phyloP scores from a whole-genome alignment of 2,329 filamentous ascomycete species.

The Aspergillus felis region DNA sequence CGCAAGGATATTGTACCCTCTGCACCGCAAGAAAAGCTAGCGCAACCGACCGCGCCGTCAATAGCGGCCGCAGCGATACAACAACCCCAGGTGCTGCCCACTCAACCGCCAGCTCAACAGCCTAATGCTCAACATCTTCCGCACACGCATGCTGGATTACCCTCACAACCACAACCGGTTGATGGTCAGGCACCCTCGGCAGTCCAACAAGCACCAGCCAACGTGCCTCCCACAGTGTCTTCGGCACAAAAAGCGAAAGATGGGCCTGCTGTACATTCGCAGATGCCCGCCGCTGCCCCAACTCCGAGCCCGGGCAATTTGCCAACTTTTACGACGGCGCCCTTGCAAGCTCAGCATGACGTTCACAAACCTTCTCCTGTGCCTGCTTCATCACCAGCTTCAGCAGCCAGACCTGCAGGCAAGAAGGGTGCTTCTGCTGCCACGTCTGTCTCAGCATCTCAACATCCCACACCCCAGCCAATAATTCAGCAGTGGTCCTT shows the following conservation, averaged over 20 bases:
- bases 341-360: slow-evolving; percentile 23
- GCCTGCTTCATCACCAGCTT: slow-evolving; percentile 9
- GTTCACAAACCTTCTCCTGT: slow-evolving; percentile 14
- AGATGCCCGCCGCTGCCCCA: slow-evolving; percentile 14
- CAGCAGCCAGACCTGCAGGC: slow-evolving; percentile 10
- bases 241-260: slow-evolving; percentile 4
- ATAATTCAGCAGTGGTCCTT: slow-evolving; percentile 38
- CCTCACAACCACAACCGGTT: slow-evolving; percentile 12
- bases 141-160: slow-evolving; percentile 8
- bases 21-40: slow-evolving; percentile 1
- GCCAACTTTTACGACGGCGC: slow-evolving; percentile 18
- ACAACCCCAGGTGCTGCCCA: slow-evolving; percentile 6
- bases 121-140: slow-evolving; percentile 7
- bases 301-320: slow-evolving; percentile 15
- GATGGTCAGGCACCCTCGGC: slow-evolving; percentile 19
- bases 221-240: slow-evolving; percentile 14
- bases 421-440: slow-evolving; percentile 13
- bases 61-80: slow-evolving; percentile 3
- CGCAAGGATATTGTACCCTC: slow-evolving; percentile 8
- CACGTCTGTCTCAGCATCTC: slow-evolving; percentile 14
- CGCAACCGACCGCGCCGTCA: slow-evolving; percentile 6
- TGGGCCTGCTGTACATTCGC: slow-evolving; percentile 10
- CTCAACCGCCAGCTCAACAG: slow-evolving; percentile 5
- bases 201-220: slow-evolving; percentile 16
- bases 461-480: slow-evolving; percentile 24